Conservation (phyloP, 2,329 filamentous ascomycete genomes). For the Penicillium nordicum region DNA sequence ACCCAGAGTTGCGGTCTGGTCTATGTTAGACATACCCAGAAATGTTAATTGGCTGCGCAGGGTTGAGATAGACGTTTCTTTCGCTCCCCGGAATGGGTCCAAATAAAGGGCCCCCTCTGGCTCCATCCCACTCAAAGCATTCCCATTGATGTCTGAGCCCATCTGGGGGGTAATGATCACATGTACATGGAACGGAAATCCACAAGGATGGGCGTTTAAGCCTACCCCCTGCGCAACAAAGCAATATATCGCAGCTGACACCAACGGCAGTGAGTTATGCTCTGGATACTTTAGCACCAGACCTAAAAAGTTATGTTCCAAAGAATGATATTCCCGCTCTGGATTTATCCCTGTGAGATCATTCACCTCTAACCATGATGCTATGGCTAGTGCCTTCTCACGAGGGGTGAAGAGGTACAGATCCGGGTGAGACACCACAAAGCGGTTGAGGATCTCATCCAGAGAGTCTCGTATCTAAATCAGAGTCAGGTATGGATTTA, state of each 20-base stretch:
- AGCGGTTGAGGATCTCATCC: constrained; percentile 58
- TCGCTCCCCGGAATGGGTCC: constrained; percentile 70
- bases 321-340: constrained; percentile 67
- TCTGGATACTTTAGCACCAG: constrained; percentile 68
- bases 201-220: constrained; percentile 72
- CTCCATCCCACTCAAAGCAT: constrained; percentile 19
- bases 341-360: constrained; percentile 69
- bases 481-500: constrained; percentile 10
- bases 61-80: constrained; percentile 61
- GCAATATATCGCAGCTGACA: constrained; percentile 84
- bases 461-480: constrained; percentile 60
- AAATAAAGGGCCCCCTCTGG: constrained; percentile 66
- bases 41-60: constrained; percentile 60
- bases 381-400: constrained; percentile 64
- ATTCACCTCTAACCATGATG: constrained; percentile 64
- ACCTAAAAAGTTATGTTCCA: constrained; percentile 86
- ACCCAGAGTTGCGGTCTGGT: constrained; percentile 54
- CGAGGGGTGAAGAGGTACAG: constrained; percentile 60
- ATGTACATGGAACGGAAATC: constrained; percentile 82
- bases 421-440: constrained; percentile 53
- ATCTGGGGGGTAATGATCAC: constrained; percentile 66
- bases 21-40: constrained; percentile 42
- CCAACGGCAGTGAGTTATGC: constrained; percentile 79
- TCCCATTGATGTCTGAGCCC: constrained; percentile 60
- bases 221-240: constrained; percentile 71